Conservation (phyloP, 148 eudicot genomes). For the Rheum nobile region DNA sequence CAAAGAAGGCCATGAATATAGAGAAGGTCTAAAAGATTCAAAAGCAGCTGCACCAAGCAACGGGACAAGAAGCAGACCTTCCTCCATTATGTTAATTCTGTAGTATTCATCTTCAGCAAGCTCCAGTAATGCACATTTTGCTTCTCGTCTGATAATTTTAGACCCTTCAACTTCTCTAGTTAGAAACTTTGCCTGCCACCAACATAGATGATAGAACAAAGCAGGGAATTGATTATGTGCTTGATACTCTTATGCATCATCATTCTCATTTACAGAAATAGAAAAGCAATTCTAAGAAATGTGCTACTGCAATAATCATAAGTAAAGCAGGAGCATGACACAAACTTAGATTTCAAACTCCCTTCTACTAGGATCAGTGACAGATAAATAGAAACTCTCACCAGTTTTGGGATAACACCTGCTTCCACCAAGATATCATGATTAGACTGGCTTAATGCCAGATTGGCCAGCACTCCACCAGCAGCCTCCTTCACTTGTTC, state of each 20-base stretch:
- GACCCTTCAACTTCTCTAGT: conserved; percentile 40
- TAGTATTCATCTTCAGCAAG: conserved; percentile 60
- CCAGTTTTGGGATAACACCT: conserved; percentile 72
- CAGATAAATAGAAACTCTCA: conserved; percentile 22
- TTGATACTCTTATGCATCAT: background rate
- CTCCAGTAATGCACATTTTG: conserved; percentile 53
- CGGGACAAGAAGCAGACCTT: conserved; percentile 73
- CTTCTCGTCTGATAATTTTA: conserved; percentile 49
- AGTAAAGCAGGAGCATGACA: background rate
- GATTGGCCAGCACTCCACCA: conserved; percentile 75
- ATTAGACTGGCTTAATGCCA: conserved; percentile 41
- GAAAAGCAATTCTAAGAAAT: background rate
- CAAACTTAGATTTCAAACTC: background rate
- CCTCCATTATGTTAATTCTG: conserved; percentile 62
- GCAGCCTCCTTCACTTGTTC: conserved; percentile 56
- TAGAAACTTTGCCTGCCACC: conserved; percentile 54
- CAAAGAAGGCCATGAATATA: conserved; percentile 69
- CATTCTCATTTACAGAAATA: background rate
- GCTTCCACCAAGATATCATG: conserved; percentile 67
- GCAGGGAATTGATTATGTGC: background rate
- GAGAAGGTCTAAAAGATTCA: conserved; percentile 50
- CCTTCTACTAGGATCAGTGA: background rate
- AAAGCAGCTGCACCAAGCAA: conserved; percentile 74
- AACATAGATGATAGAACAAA: background rate
- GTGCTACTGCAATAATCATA: background rate